Percentiles rank a stretch among this genome's conserved stretches.
phyloP scores from a whole-genome alignment of 805 yeast species.

The Scheffersomyces ergatensis region DNA sequence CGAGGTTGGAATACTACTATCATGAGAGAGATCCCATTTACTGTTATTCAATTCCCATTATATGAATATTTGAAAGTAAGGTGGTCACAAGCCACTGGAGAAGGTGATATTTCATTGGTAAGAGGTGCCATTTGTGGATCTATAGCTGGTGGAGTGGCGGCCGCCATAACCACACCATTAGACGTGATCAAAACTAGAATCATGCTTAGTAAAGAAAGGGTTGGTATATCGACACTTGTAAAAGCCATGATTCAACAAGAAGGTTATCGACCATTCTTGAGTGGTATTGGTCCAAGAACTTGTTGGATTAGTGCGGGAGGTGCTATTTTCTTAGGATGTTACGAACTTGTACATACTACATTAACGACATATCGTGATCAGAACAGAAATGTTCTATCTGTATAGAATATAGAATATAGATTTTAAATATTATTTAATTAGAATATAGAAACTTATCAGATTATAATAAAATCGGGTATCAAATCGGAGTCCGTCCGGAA shows the following conservation, averaged over 20 bases:
- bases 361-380: conserved; percentile 16
- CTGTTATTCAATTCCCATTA: conserved; percentile 91
- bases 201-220: conserved; percentile 63
- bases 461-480: too few species aligned
- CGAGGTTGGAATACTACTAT: conserved; percentile 94
- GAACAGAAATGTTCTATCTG: too few species aligned
- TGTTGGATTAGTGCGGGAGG: conserved; percentile 99
- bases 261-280: conserved; percentile 68
- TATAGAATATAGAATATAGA: too few species aligned
- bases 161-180: conserved; percentile 77
- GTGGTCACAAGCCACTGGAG: conserved; percentile 41
- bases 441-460: too few species aligned
- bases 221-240: conserved; percentile 48
- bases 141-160: conserved; percentile 78
- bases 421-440: too few species aligned
- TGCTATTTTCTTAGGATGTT: conserved; percentile 92
- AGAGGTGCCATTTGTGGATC: conserved; percentile 87
- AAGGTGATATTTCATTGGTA: conserved; percentile 51
- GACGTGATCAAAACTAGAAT: conserved; percentile 81
- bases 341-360: conserved; percentile 63
- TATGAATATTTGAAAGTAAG: conserved; percentile 76
- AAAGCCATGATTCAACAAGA: conserved; percentile 61
- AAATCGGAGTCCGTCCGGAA: too few species aligned
- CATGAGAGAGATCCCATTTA: conserved; percentile 94
- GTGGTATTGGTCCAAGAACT: conserved; percentile 93